A percentile compares a stretch with the other conserved stretches of the same genome.
Conservation (phyloP, 2,329 filamentous ascomycete species). For the Fusarium torreyae region DNA sequence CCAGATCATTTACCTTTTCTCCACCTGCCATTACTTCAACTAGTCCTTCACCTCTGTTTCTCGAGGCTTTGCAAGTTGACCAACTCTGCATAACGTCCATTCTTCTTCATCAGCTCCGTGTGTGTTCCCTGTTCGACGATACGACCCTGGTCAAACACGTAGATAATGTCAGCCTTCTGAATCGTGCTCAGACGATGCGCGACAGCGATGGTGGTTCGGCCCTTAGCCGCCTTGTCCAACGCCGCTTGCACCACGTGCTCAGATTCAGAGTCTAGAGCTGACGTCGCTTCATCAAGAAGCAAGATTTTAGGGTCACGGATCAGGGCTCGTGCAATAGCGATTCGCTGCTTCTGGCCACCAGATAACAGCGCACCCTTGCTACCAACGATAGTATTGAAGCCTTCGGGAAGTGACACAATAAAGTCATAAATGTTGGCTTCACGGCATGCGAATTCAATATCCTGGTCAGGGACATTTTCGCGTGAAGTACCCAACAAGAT, state of each 20-base stretch:
- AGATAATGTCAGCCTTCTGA: slow-evolving; percentile 94
- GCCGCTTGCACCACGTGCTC: slow-evolving; percentile 87
- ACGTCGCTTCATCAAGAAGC: slow-evolving; percentile 86
- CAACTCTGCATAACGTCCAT: slow-evolving; percentile 82
- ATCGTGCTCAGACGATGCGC: slow-evolving; percentile 94
- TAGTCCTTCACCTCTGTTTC: slow-evolving; percentile 60
- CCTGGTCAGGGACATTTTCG: slow-evolving; percentile 78
- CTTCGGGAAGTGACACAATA: slow-evolving; percentile 87
- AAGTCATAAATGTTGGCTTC: slow-evolving; percentile 96
- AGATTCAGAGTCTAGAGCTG: slow-evolving; percentile 80
- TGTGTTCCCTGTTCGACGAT: slow-evolving; percentile 91
- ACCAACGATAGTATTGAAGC: slow-evolving; percentile 88
- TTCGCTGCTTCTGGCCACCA: slow-evolving; percentile 94
- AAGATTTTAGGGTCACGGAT: slow-evolving; percentile 92
- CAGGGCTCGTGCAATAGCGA: slow-evolving; percentile 92
- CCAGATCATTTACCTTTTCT: background rate
- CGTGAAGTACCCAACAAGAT: slow-evolving; percentile 83
- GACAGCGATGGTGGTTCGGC: slow-evolving; percentile 92
- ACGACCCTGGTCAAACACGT: slow-evolving; percentile 92
- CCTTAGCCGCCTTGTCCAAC: slow-evolving; percentile 85
- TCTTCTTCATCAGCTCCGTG: slow-evolving; percentile 76
- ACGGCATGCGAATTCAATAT: slow-evolving; percentile 83
- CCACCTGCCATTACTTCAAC: background rate
- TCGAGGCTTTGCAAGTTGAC: slow-evolving; percentile 85
- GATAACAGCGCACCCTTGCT: slow-evolving; percentile 88